A percentile compares a stretch with the other conserved stretches of the same genome.
These are phyloP conservation scores for Striga hermonthica DNA, from an alignment of 305 asterid species.

Conservation along the genomic window DNA sequence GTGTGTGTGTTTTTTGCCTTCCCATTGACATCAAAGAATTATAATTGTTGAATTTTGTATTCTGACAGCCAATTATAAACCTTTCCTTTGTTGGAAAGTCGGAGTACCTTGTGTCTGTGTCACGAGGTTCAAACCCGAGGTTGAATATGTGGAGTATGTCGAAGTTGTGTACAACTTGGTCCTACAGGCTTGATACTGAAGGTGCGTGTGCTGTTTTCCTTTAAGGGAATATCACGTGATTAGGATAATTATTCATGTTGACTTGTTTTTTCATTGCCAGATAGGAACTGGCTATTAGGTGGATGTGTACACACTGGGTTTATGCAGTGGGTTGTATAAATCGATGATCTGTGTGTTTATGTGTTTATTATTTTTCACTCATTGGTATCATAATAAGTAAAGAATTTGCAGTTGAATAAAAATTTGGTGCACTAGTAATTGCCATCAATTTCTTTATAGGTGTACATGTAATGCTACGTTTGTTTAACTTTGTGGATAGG, in stretches of 20 bases:
- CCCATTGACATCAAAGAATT: background rate
- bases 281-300: slow-evolving; percentile 1
- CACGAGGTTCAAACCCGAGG: slow-evolving; percentile 65
- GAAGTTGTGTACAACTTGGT: slow-evolving; percentile 58
- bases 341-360: background rate
- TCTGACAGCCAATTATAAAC: slow-evolving; percentile 55
- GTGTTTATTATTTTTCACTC: background rate
- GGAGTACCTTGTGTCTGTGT: slow-evolving; percentile 68
- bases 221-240: slow-evolving; percentile 5
- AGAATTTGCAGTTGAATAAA: slow-evolving; percentile 7
- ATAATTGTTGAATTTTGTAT: slow-evolving; percentile 16
- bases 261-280: background rate
- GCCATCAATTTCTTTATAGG: slow-evolving; percentile 12
- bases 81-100: slow-evolving; percentile 83
- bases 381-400: background rate
- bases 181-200: slow-evolving; percentile 72
- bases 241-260: background rate
- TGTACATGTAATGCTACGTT: background rate
- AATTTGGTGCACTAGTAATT: slow-evolving; percentile 1
- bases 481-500: background rate
- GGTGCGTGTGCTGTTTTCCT: slow-evolving; percentile 41
- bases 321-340: background rate
- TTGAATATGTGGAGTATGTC: slow-evolving; percentile 76
- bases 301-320: background rate
- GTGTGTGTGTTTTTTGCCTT: background rate